These are phyloP conservation scores for Mucor circinelloides DNA, from an alignment of 371 early-diverging fungal genomes.

Conservation along the genomic window DNA sequence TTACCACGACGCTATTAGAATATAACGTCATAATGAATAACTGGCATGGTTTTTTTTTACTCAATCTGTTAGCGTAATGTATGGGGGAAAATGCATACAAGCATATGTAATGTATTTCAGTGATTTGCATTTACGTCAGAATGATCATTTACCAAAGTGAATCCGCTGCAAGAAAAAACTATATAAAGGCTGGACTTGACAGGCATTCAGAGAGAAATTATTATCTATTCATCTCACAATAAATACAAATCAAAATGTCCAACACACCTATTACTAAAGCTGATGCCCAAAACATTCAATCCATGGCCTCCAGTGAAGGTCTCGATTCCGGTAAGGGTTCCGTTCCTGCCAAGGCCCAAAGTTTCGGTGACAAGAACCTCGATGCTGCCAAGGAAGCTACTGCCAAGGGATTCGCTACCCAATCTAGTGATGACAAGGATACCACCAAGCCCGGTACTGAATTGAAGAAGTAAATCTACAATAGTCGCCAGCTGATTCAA, in stretches of 20 bases:
- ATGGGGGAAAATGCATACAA: neutral
- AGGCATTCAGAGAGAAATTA: neutral
- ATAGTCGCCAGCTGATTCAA: neutral
- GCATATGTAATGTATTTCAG: neutral
- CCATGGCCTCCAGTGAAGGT: neutral
- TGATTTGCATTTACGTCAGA: neutral
- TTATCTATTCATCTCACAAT: neutral
- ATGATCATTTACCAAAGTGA: neutral
- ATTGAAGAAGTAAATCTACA: neutral
- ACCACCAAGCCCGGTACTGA: slow-evolving; percentile 11
- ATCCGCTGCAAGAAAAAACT: neutral
- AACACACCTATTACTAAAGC: slow-evolving; percentile 12
- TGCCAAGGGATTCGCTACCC: neutral
- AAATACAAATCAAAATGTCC: neutral
- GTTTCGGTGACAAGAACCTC: slow-evolving; percentile 10
- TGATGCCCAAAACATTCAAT: slow-evolving; percentile 8
- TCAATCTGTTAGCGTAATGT: neutral
- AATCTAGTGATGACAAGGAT: slow-evolving; percentile 6
- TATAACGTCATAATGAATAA: neutral
- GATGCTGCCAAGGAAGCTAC: slow-evolving; percentile 10
- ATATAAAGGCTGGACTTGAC: neutral
- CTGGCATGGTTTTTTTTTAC: neutral
- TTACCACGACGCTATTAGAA: neutral
- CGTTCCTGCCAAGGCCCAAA: slow-evolving; percentile 5
- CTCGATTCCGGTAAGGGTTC: slow-evolving; percentile 6